Percentiles rank a stretch among this genome's conserved stretches.
Conservation (phyloP, 2,329 filamentous ascomycete species). For the Aspergillus sp. region DNA sequence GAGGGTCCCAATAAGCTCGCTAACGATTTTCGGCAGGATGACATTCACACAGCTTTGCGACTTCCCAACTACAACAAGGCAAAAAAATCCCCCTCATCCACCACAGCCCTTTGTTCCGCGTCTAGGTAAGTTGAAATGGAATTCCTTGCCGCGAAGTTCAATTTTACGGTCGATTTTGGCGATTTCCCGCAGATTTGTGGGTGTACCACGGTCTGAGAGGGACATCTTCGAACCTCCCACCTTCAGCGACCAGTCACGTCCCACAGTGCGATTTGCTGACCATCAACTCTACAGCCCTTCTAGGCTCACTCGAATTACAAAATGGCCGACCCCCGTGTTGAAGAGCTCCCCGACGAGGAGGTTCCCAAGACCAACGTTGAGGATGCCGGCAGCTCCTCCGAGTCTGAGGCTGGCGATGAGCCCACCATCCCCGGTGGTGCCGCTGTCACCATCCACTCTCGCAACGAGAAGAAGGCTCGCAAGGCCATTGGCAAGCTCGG, state of each 20-base stretch:
- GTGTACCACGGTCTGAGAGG: conserved; percentile 24
- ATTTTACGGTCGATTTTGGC: conserved; percentile 24
- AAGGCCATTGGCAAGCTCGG: conserved; percentile 99
- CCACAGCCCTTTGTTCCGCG: conserved; percentile 36
- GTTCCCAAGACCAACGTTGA: conserved; percentile 82
- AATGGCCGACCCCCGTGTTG: conserved; percentile 97
- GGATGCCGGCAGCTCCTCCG: conserved; percentile 57
- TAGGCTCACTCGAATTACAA: conserved; percentile 41
- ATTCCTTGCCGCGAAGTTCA: conserved; percentile 22
- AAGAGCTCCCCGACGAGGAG: conserved; percentile 91
- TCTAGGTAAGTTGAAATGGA: conserved; percentile 38
- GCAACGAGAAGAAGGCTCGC: conserved; percentile 99
- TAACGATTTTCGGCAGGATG: conserved; percentile 47
- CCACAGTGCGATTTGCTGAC: conserved; percentile 23
- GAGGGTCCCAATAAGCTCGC: conserved; percentile 41
- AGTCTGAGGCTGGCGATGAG: conserved; percentile 57
- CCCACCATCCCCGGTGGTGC: conserved; percentile 77
- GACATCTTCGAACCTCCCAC: conserved; percentile 19
- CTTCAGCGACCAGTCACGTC: conserved; percentile 14
- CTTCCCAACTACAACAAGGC: conserved; percentile 37
- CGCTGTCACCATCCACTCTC: conserved; percentile 88
- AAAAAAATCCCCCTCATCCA: conserved; percentile 41
- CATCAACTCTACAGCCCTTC: conserved; percentile 12
- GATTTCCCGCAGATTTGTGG: conserved; percentile 25
- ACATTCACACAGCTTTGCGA: conserved; percentile 43